Conservation (phyloP, 257 asterid species). For the Jasminum sambac region DNA sequence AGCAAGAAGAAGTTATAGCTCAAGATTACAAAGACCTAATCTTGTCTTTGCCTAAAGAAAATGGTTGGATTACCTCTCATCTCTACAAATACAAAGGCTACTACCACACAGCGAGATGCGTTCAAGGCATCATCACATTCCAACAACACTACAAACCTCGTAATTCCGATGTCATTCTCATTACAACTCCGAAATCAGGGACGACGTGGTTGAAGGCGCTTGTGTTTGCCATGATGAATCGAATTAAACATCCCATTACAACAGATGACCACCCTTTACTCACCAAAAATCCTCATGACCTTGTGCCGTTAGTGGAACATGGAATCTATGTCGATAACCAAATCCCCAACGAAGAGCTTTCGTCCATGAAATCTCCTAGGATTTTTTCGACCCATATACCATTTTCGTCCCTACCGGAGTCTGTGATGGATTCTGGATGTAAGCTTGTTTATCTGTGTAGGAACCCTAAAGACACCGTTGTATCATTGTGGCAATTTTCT, state of each 20-base stretch:
- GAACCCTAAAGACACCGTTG: slow-evolving; percentile 18
- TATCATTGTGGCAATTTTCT: slow-evolving; percentile 16
- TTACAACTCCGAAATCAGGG: slow-evolving; percentile 33
- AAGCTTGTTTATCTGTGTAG: slow-evolving; percentile 22
- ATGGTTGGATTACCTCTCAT: slow-evolving; percentile 22
- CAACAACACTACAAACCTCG: slow-evolving; percentile 23
- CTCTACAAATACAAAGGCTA: slow-evolving; percentile 31
- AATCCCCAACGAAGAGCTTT: not conserved
- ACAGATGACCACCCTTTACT: slow-evolving; percentile 16
- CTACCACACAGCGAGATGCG: slow-evolving; percentile 16
- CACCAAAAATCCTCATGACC: slow-evolving; percentile 19
- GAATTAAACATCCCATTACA: not conserved
- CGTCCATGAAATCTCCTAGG: not conserved
- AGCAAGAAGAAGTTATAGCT: not conserved
- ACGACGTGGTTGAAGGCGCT: slow-evolving; percentile 33
- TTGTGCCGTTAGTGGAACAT: slow-evolving; percentile 15
- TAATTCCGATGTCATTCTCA: slow-evolving; percentile 26
- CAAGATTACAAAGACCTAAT: slow-evolving; percentile 12
- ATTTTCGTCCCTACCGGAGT: not conserved
- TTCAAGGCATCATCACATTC: slow-evolving; percentile 22
- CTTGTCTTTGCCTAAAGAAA: slow-evolving; percentile 27
- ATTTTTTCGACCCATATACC: slow-evolving; percentile 15
- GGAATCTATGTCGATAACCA: not conserved
- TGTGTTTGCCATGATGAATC: slow-evolving; percentile 5
- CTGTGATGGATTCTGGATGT: slow-evolving; percentile 13